Evolutionary conservation across 2,329 filamentous ascomycete genomes (phyloP).

Genomic region (Ilyonectria robusta): DNA sequence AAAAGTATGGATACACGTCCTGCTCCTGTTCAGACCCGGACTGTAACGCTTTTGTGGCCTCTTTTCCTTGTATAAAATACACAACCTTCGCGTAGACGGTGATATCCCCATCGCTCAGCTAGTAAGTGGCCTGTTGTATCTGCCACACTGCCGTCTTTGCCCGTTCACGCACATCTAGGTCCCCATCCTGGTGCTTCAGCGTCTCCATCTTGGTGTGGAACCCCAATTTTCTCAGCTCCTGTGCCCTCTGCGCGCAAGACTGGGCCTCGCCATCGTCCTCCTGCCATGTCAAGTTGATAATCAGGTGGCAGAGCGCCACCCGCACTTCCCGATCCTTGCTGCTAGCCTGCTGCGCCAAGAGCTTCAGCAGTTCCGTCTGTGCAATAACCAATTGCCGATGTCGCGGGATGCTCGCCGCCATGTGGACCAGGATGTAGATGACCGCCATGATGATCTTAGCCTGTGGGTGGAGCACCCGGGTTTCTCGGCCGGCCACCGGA

Average conservation of each 20-base stretch:
- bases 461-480: slow-evolving; percentile 69
- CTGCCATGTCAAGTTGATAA: slow-evolving; percentile 88
- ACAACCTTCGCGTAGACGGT: background rate
- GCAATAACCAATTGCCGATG: slow-evolving; percentile 84
- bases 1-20: background rate
- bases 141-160: slow-evolving; percentile 85
- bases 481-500: slow-evolving; percentile 53
- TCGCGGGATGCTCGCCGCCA: slow-evolving; percentile 84
- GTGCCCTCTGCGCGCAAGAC: slow-evolving; percentile 76
- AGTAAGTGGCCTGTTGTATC: slow-evolving; percentile 65
- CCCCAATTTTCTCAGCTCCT: slow-evolving; percentile 79
- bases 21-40: background rate
- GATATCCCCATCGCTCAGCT: background rate
- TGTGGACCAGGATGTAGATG: slow-evolving; percentile 87
- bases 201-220: slow-evolving; percentile 76
- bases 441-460: slow-evolving; percentile 83
- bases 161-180: slow-evolving; percentile 86
- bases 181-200: slow-evolving; percentile 75
- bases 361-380: slow-evolving; percentile 81
- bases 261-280: slow-evolving; percentile 79
- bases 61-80: slow-evolving; percentile 6
- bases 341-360: slow-evolving; percentile 80
- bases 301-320: slow-evolving; percentile 83
- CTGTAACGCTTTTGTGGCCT: slow-evolving; percentile 7
- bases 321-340: slow-evolving; percentile 83